A percentile compares a stretch with the other conserved stretches of the same genome.
phyloP scores from a whole-genome alignment of 1,139 yeast species.

The Suhomyces bribrorum region DNA sequence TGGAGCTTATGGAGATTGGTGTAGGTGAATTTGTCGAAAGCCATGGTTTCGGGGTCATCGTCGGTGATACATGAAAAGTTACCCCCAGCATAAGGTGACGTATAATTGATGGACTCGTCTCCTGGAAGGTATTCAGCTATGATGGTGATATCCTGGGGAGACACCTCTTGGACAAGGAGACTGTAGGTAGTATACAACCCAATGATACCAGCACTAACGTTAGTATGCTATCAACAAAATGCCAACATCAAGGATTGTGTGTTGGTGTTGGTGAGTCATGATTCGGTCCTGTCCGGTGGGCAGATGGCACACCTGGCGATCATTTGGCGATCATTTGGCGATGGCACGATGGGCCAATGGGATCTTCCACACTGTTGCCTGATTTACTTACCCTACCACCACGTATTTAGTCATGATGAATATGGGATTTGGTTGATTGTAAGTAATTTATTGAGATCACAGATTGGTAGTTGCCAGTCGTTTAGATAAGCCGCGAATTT shows the following conservation, averaged over 20 bases:
- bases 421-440: too few relatives aligned
- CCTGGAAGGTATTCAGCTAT: slow-evolving; percentile 71
- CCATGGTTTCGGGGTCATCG: slow-evolving; percentile 50
- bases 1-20: slow-evolving; percentile 46
- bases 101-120: slow-evolving; percentile 65
- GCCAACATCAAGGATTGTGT: not conserved
- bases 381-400: slow-evolving; percentile 37
- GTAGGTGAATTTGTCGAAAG: slow-evolving; percentile 58
- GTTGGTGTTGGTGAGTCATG: too few relatives aligned
- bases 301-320: too few relatives aligned
- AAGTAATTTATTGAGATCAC: too few relatives aligned
- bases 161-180: slow-evolving; percentile 47
- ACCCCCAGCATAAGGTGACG: slow-evolving; percentile 85
- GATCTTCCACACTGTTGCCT: too few relatives aligned
- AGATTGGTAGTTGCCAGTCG: too few relatives aligned
- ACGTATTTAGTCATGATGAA: slow-evolving; percentile 29
- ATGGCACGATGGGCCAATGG: too few relatives aligned
- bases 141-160: slow-evolving; percentile 52
- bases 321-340: too few relatives aligned
- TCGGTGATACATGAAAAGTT: slow-evolving; percentile 69
- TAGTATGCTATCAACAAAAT: not conserved
- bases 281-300: too few relatives aligned
- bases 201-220: slow-evolving; percentile 60
- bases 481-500: too few relatives aligned
- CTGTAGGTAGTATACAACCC: slow-evolving; percentile 67